Conservation (phyloP, 2,329 filamentous ascomycete species). For the Alternaria sp. region DNA sequence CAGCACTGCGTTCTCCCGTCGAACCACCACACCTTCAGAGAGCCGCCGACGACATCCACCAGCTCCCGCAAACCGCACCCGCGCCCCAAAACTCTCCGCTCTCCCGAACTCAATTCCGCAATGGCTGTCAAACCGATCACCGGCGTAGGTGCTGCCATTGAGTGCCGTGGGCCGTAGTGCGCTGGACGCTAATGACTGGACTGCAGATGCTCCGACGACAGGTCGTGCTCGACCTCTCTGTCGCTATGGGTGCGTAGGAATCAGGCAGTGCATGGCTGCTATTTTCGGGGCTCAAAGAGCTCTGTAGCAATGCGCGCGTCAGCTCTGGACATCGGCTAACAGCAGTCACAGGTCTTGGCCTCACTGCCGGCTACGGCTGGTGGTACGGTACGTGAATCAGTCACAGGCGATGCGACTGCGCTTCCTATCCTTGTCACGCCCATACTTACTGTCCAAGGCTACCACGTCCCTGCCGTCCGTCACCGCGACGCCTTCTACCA, state of each 20-base stretch:
- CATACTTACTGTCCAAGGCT: conserved; percentile 54
- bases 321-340: conserved; percentile 31
- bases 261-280: background rate
- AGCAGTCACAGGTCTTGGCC: conserved; percentile 62
- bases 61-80: conserved; percentile 35
- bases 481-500: conserved; percentile 68
- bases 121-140: conserved; percentile 60
- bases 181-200: conserved; percentile 34
- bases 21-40: conserved; percentile 42
- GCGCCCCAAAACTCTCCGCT: conserved; percentile 39
- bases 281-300: conserved; percentile 3
- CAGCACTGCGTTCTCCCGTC: conserved; percentile 18
- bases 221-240: conserved; percentile 70
- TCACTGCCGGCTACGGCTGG: conserved; percentile 68
- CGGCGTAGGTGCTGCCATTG: conserved; percentile 54
- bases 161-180: conserved; percentile 15
- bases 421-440: background rate
- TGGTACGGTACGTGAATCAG: conserved; percentile 65
- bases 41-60: conserved; percentile 33
- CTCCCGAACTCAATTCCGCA: conserved; percentile 28
- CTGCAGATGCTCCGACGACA: conserved; percentile 68
- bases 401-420: background rate
- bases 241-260: conserved; percentile 65
- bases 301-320: conserved; percentile 4
- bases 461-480: conserved; percentile 69